Conservation (phyloP, 805 yeast genomes). For the Jamesozyma lodderae region DNA sequence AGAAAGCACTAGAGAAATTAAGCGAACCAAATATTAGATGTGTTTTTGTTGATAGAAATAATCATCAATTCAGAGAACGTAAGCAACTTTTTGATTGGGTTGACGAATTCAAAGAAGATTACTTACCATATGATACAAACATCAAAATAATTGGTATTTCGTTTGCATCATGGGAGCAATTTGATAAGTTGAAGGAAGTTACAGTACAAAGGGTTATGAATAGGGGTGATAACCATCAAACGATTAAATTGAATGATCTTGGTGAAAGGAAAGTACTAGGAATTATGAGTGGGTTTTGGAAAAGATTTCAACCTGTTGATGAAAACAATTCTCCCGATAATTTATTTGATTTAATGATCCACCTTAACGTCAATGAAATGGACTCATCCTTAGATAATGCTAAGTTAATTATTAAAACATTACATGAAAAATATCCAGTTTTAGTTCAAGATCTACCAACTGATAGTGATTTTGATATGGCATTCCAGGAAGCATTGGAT, state of each 20-base stretch:
- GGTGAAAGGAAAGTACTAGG: constrained; percentile 43
- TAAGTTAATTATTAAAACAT: constrained; percentile 31
- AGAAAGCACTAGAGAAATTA: constrained; percentile 36
- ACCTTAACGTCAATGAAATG: constrained; percentile 37
- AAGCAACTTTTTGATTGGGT: constrained; percentile 51
- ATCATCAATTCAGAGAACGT: constrained; percentile 66
- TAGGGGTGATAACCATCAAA: constrained; percentile 86
- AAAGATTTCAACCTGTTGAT: constrained; percentile 56
- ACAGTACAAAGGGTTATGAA: constrained; percentile 51
- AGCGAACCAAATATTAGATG: constrained; percentile 31
- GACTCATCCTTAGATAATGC: constrained; percentile 44
- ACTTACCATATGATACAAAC: constrained; percentile 36
- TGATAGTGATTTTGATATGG: constrained; percentile 34
- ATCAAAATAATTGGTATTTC: constrained; percentile 60
- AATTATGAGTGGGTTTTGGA: constrained; percentile 68
- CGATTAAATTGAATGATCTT: constrained; percentile 47
- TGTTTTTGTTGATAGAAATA: constrained; percentile 76
- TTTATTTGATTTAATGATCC: constrained; percentile 55
- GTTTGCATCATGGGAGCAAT: constrained; percentile 37
- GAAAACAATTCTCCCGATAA: constrained; percentile 46
- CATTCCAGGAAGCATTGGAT: constrained; percentile 43
- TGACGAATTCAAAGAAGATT: constrained; percentile 34
- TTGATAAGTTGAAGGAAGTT: constrained; percentile 37
- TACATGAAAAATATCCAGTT: constrained; percentile 38
- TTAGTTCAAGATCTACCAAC: constrained; percentile 36